These are phyloP conservation scores for Telfairia occidentalis DNA, from an alignment of 331 rosid genomes.

Conservation along the genomic window DNA sequence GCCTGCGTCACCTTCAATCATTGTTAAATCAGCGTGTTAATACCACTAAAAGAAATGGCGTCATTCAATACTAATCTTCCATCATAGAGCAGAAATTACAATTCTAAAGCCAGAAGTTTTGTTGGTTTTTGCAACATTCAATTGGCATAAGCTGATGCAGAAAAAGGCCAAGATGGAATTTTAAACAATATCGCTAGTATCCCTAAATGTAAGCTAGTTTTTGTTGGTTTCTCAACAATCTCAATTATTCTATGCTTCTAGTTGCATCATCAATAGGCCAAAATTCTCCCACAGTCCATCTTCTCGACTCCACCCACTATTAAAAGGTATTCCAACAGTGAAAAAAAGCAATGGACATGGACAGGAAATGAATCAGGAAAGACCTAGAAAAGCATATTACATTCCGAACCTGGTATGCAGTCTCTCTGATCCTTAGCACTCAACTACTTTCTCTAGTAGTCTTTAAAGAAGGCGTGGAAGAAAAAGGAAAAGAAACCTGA, in stretches of 20 bases:
- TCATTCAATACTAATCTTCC: conserved; percentile 4
- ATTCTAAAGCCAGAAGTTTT: neutral
- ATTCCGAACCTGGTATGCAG: neutral
- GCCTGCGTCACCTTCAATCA: conserved; percentile 3
- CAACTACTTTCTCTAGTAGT: neutral
- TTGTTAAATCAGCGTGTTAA: conserved; percentile 1
- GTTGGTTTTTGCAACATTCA: neutral
- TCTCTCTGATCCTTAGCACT: neutral
- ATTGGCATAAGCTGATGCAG: conserved; percentile 4
- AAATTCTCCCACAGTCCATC: neutral
- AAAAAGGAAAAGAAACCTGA: neutral
- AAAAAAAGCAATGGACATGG: neutral
- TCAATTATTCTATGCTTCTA: neutral
- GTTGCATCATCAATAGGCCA: conserved; percentile 10
- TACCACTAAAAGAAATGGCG: conserved; percentile 6
- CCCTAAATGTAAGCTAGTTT: conserved; percentile 1
- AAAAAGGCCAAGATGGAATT: neutral
- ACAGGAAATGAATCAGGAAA: neutral
- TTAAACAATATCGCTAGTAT: conserved; percentile 1
- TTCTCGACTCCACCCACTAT: neutral
- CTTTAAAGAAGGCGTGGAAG: neutral
- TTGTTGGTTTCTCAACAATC: neutral
- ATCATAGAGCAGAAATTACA: neutral
- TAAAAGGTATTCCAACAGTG: neutral
- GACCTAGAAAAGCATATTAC: neutral